Conservation (phyloP, 2,329 filamentous ascomycete genomes). For the Mariannaea sp. region DNA sequence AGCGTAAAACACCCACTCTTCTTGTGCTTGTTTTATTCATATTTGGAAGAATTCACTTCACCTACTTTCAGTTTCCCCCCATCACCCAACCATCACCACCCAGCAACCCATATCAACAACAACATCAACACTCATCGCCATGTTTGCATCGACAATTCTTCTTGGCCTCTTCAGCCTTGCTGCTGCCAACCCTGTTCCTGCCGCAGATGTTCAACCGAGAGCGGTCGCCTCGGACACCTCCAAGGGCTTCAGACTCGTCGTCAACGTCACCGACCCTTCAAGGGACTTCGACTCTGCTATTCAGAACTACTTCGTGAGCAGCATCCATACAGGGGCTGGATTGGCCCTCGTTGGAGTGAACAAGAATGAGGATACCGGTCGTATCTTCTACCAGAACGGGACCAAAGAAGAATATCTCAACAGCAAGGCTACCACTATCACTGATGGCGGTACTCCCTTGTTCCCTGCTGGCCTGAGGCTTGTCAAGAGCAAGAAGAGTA, state of each 20-base stretch:
- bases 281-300: constrained; percentile 49
- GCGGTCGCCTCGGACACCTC: constrained; percentile 27
- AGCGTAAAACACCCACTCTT: background rate
- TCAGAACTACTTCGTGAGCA: constrained; percentile 46
- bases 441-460: constrained; percentile 47
- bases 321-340: constrained; percentile 51
- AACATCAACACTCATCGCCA: constrained; percentile 15
- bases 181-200: constrained; percentile 29
- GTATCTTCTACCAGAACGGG: constrained; percentile 56
- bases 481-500: constrained; percentile 36
- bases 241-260: constrained; percentile 49
- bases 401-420: constrained; percentile 44
- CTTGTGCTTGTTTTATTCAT: background rate
- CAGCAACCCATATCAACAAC: background rate
- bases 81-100: background rate
- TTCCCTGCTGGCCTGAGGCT: constrained; percentile 46
- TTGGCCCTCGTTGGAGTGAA: constrained; percentile 45
- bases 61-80: background rate
- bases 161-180: constrained; percentile 35
- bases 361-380: constrained; percentile 28
- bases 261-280: constrained; percentile 50
- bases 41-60: too few relatives aligned
- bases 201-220: constrained; percentile 12
- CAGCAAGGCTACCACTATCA: constrained; percentile 43
- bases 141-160: constrained; percentile 33